Evolutionary conservation across 139 green algal genomes (phyloP).

Genomic region (Tetraselmis chui): DNA sequence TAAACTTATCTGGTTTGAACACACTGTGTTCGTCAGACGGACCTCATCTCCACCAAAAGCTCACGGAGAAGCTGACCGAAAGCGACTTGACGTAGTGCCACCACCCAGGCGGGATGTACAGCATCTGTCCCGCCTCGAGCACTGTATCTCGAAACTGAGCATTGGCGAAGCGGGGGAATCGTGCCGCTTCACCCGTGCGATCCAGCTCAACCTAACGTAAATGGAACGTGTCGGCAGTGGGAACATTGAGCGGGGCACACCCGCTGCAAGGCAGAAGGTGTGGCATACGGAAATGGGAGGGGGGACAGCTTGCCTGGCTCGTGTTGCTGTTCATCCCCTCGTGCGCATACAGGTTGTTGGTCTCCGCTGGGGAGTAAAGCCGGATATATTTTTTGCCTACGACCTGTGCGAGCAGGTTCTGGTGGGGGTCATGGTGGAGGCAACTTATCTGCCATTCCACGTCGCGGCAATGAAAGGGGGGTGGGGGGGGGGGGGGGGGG

Average conservation of each 20-base stretch:
- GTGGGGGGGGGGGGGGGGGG: not conserved
- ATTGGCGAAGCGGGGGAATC: conserved; percentile 35
- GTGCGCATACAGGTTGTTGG: conserved; percentile 43
- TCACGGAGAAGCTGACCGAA: conserved; percentile 68
- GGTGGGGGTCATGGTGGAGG: conserved; percentile 78
- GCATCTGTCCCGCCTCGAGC: conserved; percentile 67
- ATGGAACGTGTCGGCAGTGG: not conserved
- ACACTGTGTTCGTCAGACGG: too few relatives aligned
- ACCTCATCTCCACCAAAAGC: conserved; percentile 31
- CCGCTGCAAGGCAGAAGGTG: too few relatives aligned
- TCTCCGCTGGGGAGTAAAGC: conserved; percentile 59
- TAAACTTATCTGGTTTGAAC: too few relatives aligned
- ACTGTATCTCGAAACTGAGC: conserved; percentile 55
- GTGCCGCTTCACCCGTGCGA: not conserved
- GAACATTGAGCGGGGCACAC: too few relatives aligned
- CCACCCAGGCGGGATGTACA: conserved; percentile 84
- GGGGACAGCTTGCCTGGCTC: conserved; percentile 43
- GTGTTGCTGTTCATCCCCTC: conserved; percentile 51
- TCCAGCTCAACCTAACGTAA: conserved; percentile 48
- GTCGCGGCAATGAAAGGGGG: not conserved
- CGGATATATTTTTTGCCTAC: conserved; percentile 90
- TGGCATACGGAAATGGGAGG: too few relatives aligned
- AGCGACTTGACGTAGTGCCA: conserved; percentile 86
- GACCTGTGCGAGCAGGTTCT: conserved; percentile 85
- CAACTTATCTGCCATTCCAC: conserved; percentile 57